Evolutionary conservation across 257 asterid genomes (phyloP), one percentile per base, ranked within the genome.

Genomic region (Lycium ferocissimum): DNA sequence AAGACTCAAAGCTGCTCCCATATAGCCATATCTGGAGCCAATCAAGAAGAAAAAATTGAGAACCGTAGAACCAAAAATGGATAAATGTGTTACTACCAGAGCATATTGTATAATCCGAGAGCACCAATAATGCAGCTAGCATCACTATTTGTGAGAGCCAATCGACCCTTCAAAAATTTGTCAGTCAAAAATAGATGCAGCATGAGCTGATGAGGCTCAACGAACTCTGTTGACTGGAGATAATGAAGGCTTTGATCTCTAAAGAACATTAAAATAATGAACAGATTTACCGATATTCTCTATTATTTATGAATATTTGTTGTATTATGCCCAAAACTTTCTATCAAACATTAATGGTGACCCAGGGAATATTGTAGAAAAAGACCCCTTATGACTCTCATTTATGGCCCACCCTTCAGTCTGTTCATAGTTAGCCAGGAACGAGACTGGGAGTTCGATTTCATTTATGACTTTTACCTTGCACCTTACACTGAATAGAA

Each of bases 1-100:
- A 97, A 81, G 98, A 92, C 91, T 97, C 99, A 14, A 94, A 97
- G 91, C 99, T 97, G 89, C 92, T 95, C 80, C 99, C 99, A 37
- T 97, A 95, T 18, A 97, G 67, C 99, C 99, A 97, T 84, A 95
- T 90, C 99, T 97, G 96, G 84, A 69, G 56, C n/a, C 56, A 53
- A 33, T 51, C 26, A 83, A 62, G 37, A 53, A 26, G 6, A 43
- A 49, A 12, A 51, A 70, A 51, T 6, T 51, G 63, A 51, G 22
- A 10, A 75, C 22, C 13, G 3, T 11, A 12, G 57, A 72, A 7
- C 13, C 4, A 49, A 3, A 47, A 73, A 33, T 47, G 61, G 40
- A 47, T 12, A 73, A 47, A 37, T n/a, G 58, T 18, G 18, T 18
- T 43, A 71, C 37, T 43, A 43, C 4, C n/a, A 71, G 79, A 18